Evolutionary conservation across 2,329 filamentous ascomycete species (phyloP).

Genomic region (Ceratocystis alfenasii): DNA sequence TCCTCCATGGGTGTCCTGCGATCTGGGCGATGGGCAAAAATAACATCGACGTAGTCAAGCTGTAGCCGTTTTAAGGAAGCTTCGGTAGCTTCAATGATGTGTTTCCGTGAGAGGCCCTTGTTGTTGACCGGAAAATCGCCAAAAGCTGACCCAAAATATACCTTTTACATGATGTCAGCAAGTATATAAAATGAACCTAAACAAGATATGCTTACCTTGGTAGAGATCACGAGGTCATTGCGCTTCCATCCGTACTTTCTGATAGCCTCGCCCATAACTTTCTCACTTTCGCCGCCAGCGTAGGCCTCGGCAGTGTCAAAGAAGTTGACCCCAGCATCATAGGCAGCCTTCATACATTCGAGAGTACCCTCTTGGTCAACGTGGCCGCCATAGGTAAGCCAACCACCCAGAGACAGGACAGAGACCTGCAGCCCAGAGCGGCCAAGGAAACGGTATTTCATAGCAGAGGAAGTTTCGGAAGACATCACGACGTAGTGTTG

Average conservation of each 20-base stretch:
- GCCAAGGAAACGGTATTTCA: conserved; percentile 62
- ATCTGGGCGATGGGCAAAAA: conserved; percentile 59
- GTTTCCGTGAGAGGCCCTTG: conserved; percentile 54
- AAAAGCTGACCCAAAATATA: conserved; percentile 52
- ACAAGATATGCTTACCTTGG: conserved; percentile 33
- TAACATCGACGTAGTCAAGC: conserved; percentile 52
- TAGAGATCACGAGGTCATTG: conserved; percentile 49
- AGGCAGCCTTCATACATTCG: conserved; percentile 50
- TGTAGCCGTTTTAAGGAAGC: conserved; percentile 46
- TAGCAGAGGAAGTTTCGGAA: conserved; percentile 31
- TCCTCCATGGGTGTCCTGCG: conserved; percentile 58
- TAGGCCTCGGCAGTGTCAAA: conserved; percentile 52
- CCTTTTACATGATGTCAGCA: conserved; percentile 2
- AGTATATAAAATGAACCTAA: neutral
- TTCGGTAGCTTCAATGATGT: conserved; percentile 55
- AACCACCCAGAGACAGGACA: conserved; percentile 57
- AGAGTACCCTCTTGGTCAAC: conserved; percentile 43
- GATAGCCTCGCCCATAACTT: conserved; percentile 50
- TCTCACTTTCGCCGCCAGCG: conserved; percentile 48
- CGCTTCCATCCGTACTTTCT: conserved; percentile 50
- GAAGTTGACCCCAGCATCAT: conserved; percentile 50
- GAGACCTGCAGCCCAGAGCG: conserved; percentile 63
- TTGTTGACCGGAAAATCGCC: conserved; percentile 55
- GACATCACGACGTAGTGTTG: conserved; percentile 7
- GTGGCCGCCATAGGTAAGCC: conserved; percentile 65